Percentiles rank a stretch among this genome's conserved stretches.
These are phyloP conservation scores for Annulohypoxylon maeteangense DNA, from an alignment of 495 filamentous ascomycete species.

Conservation along the genomic window DNA sequence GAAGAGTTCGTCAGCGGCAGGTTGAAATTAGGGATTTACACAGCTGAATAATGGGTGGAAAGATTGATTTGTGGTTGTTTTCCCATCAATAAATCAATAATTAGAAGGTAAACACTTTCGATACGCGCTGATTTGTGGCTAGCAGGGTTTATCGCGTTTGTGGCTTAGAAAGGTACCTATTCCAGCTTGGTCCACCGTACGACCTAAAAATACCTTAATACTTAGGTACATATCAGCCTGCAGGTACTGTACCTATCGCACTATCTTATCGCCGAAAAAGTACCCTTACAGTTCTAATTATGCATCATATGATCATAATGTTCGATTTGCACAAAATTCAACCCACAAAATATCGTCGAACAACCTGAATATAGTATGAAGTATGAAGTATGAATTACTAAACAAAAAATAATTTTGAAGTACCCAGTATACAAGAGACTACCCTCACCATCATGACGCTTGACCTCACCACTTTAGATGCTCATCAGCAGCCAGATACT, in stretches of 20 bases:
- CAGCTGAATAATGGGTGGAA: slow-evolving; percentile 3
- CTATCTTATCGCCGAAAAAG: slow-evolving; percentile 29
- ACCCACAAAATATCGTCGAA: neutral
- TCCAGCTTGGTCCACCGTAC: neutral
- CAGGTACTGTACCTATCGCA: neutral
- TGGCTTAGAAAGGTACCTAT: slow-evolving; percentile 5
- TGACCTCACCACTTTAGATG: slow-evolving; percentile 66
- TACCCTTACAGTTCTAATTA: neutral
- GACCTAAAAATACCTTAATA: neutral
- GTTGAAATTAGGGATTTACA: slow-evolving; percentile 20
- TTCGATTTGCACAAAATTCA: neutral
- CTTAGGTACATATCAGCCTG: neutral
- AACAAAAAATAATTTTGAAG: neutral
- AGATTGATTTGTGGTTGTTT: slow-evolving; percentile 41
- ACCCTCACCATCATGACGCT: slow-evolving; percentile 46
- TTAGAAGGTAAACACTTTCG: slow-evolving; percentile 44
- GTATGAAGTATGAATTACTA: neutral
- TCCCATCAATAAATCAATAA: slow-evolving; percentile 22
- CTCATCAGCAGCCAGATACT: slow-evolving; percentile 76
- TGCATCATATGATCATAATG: neutral
- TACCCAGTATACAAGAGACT: neutral
- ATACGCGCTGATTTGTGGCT: slow-evolving; percentile 34
- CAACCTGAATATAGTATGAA: neutral
- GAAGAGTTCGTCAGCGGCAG: slow-evolving; percentile 16
- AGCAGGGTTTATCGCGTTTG: slow-evolving; percentile 27